Evolutionary conservation across 1,284 basidiomycete species (phyloP).

Genomic region (Ganoderma leucocontextum): DNA sequence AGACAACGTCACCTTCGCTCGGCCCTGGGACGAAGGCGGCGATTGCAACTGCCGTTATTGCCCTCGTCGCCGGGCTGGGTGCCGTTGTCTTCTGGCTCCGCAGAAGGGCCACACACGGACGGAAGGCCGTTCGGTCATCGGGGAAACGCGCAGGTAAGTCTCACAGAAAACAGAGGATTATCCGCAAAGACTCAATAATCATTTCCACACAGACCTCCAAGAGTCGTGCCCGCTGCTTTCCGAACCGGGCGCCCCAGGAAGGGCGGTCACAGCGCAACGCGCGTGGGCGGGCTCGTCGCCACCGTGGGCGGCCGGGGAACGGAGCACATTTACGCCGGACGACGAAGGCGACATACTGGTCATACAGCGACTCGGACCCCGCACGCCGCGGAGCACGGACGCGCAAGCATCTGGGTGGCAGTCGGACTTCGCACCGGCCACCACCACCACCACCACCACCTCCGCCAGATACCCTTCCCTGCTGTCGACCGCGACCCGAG

Average conservation of each 20-base stretch:
- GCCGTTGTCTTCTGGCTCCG: neutral
- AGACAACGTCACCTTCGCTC: neutral
- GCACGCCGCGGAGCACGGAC: neutral
- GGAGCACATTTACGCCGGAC: neutral
- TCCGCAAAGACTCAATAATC: neutral
- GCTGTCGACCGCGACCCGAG: neutral
- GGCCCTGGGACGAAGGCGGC: neutral
- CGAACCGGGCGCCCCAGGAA: neutral
- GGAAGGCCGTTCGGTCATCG: neutral
- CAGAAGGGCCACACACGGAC: neutral
- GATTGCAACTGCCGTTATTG: neutral
- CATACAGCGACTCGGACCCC: neutral
- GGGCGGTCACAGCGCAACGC: neutral
- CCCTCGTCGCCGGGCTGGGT: neutral
- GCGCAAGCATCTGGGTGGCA: neutral
- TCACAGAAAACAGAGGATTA: neutral
- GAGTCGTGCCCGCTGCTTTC: conserved; percentile 1
- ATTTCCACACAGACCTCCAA: neutral
- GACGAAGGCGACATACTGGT: neutral
- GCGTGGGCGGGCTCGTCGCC: neutral
- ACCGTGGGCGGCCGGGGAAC: neutral
- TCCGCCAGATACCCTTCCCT: neutral
- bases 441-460: neutral
- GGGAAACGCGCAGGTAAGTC: neutral
- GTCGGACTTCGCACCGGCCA: neutral